These are phyloP conservation scores for Aotearoamyces nothofagi DNA, from an alignment of 2,329 filamentous ascomycete species.

Conservation along the genomic window DNA sequence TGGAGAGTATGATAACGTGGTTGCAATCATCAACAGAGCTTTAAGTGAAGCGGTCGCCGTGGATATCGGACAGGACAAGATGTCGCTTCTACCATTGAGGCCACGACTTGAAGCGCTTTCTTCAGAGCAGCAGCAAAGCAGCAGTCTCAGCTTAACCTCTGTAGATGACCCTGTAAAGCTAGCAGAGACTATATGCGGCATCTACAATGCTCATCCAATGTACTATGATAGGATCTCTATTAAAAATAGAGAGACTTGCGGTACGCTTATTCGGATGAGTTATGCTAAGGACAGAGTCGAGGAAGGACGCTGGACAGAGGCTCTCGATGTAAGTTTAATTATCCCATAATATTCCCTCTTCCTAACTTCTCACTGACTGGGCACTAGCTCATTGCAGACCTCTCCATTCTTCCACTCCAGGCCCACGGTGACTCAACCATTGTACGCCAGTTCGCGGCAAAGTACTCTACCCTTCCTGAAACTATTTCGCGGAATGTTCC, in stretches of 20 bases:
- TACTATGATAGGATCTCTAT: slow-evolving; percentile 44
- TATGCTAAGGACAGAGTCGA: slow-evolving; percentile 44
- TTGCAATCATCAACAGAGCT: slow-evolving; percentile 75
- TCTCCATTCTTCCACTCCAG: slow-evolving; percentile 68
- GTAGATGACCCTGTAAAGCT: slow-evolving; percentile 52
- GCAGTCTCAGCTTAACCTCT: slow-evolving; percentile 44
- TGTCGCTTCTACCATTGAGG: slow-evolving; percentile 47
- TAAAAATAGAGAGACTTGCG: slow-evolving; percentile 40
- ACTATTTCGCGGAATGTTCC: slow-evolving; percentile 81
- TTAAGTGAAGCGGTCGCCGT: slow-evolving; percentile 80
- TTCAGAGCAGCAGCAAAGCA: slow-evolving; percentile 10
- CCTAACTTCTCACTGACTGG: slow-evolving; percentile 11
- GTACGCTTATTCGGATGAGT: slow-evolving; percentile 43
- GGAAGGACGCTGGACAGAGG: slow-evolving; percentile 39
- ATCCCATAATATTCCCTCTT: neutral
- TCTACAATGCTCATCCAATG: slow-evolving; percentile 46
- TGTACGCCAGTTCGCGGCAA: slow-evolving; percentile 68
- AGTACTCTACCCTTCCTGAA: slow-evolving; percentile 64
- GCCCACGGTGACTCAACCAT: slow-evolving; percentile 59
- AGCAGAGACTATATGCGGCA: slow-evolving; percentile 42
- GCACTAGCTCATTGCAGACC: slow-evolving; percentile 49
- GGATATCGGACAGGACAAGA: slow-evolving; percentile 68
- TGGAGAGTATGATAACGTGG: slow-evolving; percentile 89
- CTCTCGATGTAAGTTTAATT: slow-evolving; percentile 46
- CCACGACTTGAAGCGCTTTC: slow-evolving; percentile 10